Evolutionary conservation across 1,284 basidiomycete species (phyloP), one percentile per base, ranked within the genome.

Genomic region (Ganoderma multipileum): DNA sequence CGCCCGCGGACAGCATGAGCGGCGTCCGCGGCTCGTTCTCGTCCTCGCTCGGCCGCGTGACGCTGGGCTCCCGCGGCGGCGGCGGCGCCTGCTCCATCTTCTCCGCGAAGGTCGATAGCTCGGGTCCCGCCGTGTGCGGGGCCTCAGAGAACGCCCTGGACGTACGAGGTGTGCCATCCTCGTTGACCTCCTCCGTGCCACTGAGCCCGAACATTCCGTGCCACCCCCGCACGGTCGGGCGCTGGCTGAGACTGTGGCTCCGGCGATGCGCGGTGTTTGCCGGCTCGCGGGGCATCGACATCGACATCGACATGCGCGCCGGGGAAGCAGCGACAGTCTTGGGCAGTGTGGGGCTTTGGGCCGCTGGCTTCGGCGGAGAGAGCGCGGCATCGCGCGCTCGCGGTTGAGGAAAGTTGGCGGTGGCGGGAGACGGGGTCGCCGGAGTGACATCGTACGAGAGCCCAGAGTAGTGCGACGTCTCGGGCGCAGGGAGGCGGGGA

Each of bases 401-500:
- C 0, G 91, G 88, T 73, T 89, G 89, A 30, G 89, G 85, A 81
- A 89, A 92, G 23, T 81, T 79, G 2, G 83, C 80, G 3, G 86
- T 76, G 0, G 87, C 88, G 0, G 90, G 89, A 2, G 88, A 85
- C 0, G 89, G 82, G 5, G 84, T 79, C 5, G 85, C 81, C 18
- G 82, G 78, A 18, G 84, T 80, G 18, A 81, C 80, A 71, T 93
- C 92, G 75, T 94, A 94, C 39, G 91, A 92, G 86, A 90, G 86
- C 8, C 89, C 91, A 23, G 91, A 92, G 74, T 89, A 92, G 78
- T 94, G 93, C 1, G 88, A 88, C 1, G 91, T 90, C 72, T 92
- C 91, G 0, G 95, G 95, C 0, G 92, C 87, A 39, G 94, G 94
- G 8, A 96, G 84, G 28, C 91, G 86, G 1, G 95, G 94, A 8